Conservation (phyloP, 2,329 filamentous ascomycete species). For the Aureobasidium sp. region DNA sequence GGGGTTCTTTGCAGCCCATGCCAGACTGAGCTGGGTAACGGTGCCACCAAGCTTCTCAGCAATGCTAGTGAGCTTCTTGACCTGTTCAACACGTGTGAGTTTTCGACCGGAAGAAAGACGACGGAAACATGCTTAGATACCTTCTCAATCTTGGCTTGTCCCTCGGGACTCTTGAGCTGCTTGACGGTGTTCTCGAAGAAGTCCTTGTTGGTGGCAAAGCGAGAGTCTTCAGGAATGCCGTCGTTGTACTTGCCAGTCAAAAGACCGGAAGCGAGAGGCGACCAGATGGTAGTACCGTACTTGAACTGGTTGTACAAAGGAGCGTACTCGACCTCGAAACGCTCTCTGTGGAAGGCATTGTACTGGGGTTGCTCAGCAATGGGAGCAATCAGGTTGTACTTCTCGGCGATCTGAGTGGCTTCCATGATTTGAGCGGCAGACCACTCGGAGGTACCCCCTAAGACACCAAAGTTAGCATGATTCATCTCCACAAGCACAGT, state of each 20-base stretch:
- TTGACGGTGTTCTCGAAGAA: constrained; percentile 50
- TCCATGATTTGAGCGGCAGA: constrained; percentile 50
- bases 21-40: constrained; percentile 46
- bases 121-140: background rate
- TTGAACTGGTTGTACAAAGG: constrained; percentile 48
- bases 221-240: constrained; percentile 51
- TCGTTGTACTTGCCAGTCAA: constrained; percentile 58
- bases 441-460: constrained; percentile 53
- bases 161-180: constrained; percentile 40
- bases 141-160: constrained; percentile 47
- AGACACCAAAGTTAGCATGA: background rate
- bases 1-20: constrained; percentile 51
- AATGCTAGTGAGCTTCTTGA: constrained; percentile 44
- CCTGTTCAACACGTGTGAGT: constrained; percentile 20
- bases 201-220: constrained; percentile 49
- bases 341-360: constrained; percentile 46
- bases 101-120: too few species aligned
- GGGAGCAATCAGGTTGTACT: constrained; percentile 51
- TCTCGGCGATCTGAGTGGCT: constrained; percentile 45
- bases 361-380: constrained; percentile 25
- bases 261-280: constrained; percentile 47
- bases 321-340: constrained; percentile 53
- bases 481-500: background rate
- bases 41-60: constrained; percentile 42
- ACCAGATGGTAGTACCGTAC: constrained; percentile 50